Base-by-base conservation (phyloP, 768 basidiomycete genomes). In the Tylopilus rubrobrunneus region DNA sequence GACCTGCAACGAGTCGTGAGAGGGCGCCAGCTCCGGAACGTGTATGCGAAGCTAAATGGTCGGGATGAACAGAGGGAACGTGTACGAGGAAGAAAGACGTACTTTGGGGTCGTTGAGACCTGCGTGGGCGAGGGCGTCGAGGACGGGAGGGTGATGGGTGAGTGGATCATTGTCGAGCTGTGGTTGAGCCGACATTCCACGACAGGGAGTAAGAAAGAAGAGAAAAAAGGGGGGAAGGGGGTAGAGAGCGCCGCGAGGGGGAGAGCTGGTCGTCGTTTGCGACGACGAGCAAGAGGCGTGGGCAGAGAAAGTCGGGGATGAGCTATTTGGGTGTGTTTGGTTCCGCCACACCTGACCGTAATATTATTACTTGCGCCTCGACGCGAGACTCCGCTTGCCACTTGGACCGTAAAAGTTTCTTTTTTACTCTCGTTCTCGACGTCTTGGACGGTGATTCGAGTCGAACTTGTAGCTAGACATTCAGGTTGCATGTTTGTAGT, bases 21-120 rank as follows among this genome's bases (percentile, higher is more conserved):
- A 63, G 27, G 70, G 62, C 45, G 65, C 65, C 43, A 74, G 74
- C 54, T 74, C 71, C 59, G 79, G 77, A 55, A 82, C 68, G 57
- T 78, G 77, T 39, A 81, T 67, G 59, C 73, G 76, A 55, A 78
- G 77, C 74, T 80, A 64, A 57, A 55, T 56, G 47, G 61, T 34
- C 14, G 15, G 12, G 7, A 61, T 52, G 11, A 51, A 47, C 44
- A 27, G 21, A 15, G 46, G n/a, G 5, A 25, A 21, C 17, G n/a
- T 9, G 48, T 31, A 53, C 14, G 48, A 10, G 21, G 12, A 21
- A 2, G 2, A 14, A n/a, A 19, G 29, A 57, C 60, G 4, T 41
- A 67, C 66, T 12, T 56, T 58, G 40, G 25, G 25, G 25, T 25
- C 25, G 40, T 21, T 15, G 57, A 10, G 31, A 48, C 73, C 70